Base-by-base conservation (phyloP, 2,329 filamentous ascomycete species). In the Chrysoporthe deuterocubensis region DNA sequence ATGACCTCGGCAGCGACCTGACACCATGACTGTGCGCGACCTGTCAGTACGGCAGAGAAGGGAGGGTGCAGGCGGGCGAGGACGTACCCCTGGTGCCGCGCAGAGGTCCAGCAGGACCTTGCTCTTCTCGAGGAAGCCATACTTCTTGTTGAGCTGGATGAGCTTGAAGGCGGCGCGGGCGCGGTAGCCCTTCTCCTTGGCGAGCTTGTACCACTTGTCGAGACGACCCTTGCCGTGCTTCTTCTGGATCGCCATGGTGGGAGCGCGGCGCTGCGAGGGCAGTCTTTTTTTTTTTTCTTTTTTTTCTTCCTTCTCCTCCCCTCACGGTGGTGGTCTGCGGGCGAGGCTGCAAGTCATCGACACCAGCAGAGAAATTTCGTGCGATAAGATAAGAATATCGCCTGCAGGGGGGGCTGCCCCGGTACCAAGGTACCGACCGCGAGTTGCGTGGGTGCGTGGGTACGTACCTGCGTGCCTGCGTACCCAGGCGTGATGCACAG, bases 171-270 rank as follows among this genome's bases (percentile, higher is more conserved):
- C 94, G 74, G 96, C 94, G 86, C 96, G 89, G 70, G 96, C 95
- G 76, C 96, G 87, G 78, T 97, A 99, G 71, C 96, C 96, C 81
- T 97, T 98, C 80, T 99, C 96, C 81, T 99, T 99, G 70, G 96
- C 96, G 75, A 98, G 90, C 78, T 94, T 95, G 82, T 98, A 99
- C 93, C 94, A 98, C 82, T 98, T 97, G 82, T 99, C 96, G 76
- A 97, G 86, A 88, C 95, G 94, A 81, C 95, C 95, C 84, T 98
- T 98, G 82, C 94, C 95, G 83, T 97, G 92, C 87, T 98, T 98
- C 87, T 98, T 97, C 78, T 98, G 93, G 76, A 98, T 95, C 76
- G 93, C 94, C 96, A 98, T 98, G 67, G 72, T 74, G 68, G 71
- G 40, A 54, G 43, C 44, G 58, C 42, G 18, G 61, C 48, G 66